Conservation (phyloP, 1,284 basidiomycete species). For the Trichosporon sp. region DNA sequence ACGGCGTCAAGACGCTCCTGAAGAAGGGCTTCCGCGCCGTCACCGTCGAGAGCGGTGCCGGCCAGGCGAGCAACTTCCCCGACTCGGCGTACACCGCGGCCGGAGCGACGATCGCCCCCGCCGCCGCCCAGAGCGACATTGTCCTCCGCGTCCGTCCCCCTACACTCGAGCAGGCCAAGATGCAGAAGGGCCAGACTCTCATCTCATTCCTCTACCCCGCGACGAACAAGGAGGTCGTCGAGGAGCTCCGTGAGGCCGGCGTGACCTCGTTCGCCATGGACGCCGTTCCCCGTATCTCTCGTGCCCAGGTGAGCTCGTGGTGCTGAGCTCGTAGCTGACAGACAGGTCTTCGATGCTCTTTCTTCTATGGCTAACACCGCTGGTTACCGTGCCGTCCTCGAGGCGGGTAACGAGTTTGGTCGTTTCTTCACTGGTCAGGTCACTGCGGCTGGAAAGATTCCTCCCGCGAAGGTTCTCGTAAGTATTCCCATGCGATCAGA, state of each 20-base stretch:
- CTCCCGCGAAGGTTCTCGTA: constrained; percentile 75
- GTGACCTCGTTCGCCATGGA: constrained; percentile 78
- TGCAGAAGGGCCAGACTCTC: constrained; percentile 72
- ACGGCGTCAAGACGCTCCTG: constrained; percentile 69
- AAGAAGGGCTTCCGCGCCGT: constrained; percentile 78
- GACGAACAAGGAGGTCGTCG: constrained; percentile 73
- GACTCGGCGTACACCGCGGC: constrained; percentile 75
- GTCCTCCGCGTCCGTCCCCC: constrained; percentile 80
- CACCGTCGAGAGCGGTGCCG: constrained; percentile 72
- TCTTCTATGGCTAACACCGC: constrained; percentile 89
- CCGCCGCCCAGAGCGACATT: constrained; percentile 66
- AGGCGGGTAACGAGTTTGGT: constrained; percentile 82
- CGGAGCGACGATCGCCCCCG: constrained; percentile 72
- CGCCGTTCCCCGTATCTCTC: constrained; percentile 81
- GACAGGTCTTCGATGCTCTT: constrained; percentile 77
- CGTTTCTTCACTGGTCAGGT: constrained; percentile 84
- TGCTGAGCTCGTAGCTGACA: background rate
- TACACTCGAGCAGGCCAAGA: constrained; percentile 59
- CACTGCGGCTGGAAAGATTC: constrained; percentile 76
- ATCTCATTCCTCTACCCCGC: constrained; percentile 81
- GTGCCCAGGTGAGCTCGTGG: constrained; percentile 66
- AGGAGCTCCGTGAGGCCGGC: constrained; percentile 65
- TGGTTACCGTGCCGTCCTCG: constrained; percentile 82
- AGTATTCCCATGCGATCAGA: background rate
- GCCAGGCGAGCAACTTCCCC: constrained; percentile 70